Percentiles rank a stretch among this genome's conserved stretches.
Evolutionary conservation across 2,329 filamentous ascomycete genomes (phyloP).

Genomic region (Decorospora gaudefroyi): DNA sequence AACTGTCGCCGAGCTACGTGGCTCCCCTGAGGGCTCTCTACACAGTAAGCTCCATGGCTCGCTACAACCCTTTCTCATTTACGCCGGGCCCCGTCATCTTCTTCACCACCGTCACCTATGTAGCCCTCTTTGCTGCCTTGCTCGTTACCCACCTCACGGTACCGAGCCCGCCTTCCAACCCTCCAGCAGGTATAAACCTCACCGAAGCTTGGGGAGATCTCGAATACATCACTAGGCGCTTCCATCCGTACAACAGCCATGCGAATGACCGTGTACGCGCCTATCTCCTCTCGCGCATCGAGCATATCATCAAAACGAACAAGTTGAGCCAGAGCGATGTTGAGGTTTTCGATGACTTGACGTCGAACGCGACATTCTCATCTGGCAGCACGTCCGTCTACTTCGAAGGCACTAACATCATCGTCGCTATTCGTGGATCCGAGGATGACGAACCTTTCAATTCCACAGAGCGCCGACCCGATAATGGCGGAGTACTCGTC

Average conservation of each 20-base stretch:
- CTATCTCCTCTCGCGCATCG: conserved; percentile 73
- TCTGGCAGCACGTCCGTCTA: conserved; percentile 65
- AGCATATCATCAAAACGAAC: conserved; percentile 69
- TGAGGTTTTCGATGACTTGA: conserved; percentile 76
- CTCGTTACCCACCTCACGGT: conserved; percentile 77
- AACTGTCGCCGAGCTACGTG: conserved; percentile 15
- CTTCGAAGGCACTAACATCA: conserved; percentile 90
- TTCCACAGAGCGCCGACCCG: conserved; percentile 53
- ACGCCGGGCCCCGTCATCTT: conserved; percentile 79
- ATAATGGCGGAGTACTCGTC: conserved; percentile 78
- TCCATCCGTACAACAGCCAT: conserved; percentile 87
- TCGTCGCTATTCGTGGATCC: conserved; percentile 85
- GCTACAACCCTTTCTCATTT: conserved; percentile 67
- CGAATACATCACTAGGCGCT: conserved; percentile 70
- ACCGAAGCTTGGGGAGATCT: conserved; percentile 87
- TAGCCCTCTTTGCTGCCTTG: conserved; percentile 73
- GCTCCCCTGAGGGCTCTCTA: conserved; percentile 18
- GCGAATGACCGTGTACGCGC: conserved; percentile 78
- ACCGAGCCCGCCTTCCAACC: conserved; percentile 64
- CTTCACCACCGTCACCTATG: conserved; percentile 75
- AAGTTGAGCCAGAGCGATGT: conserved; percentile 48
- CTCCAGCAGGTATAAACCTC: conserved; percentile 71
- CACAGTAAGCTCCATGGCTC: too few relatives aligned
- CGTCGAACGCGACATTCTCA: conserved; percentile 76
- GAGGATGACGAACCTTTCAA: conserved; percentile 77